phyloP scores from a whole-genome alignment of 192 early-diverging fungal genomes.

The Entrophospora sp. region DNA sequence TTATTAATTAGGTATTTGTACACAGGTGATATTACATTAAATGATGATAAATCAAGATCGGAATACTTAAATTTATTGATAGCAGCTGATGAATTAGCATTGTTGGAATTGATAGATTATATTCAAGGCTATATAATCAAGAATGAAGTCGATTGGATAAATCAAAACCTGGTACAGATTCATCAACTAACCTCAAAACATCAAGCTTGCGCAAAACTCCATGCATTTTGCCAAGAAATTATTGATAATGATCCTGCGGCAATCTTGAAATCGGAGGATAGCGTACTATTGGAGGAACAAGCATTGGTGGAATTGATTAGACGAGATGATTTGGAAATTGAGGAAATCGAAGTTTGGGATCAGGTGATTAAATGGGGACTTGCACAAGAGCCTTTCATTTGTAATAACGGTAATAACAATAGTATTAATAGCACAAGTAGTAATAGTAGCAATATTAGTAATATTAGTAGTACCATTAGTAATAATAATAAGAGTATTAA shows the following conservation, averaged over 20 bases:
- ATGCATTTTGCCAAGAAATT: not conserved
- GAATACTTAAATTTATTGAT: constrained; percentile 1
- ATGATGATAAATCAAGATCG: not conserved
- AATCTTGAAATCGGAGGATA: constrained; percentile 2
- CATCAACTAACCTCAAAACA: not conserved
- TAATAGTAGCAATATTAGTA: too few relatives aligned
- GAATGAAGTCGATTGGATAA: not conserved
- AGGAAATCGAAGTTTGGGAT: constrained; percentile 21
- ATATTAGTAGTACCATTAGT: too few relatives aligned
- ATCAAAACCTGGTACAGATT: not conserved
- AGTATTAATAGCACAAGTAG: not conserved
- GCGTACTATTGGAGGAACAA: not conserved
- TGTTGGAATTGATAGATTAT: constrained; percentile 7
- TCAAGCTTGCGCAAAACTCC: constrained; percentile 5
- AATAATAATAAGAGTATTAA: too few relatives aligned
- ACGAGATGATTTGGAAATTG: not conserved
- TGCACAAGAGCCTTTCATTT: not conserved
- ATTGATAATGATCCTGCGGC: not conserved
- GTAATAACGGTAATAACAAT: too few relatives aligned
- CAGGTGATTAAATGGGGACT: constrained; percentile 11
- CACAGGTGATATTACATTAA: constrained; percentile 4
- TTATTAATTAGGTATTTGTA: constrained; percentile 16
- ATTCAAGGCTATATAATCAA: constrained; percentile 14
- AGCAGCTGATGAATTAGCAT: constrained; percentile 14
- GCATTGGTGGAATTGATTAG: not conserved